Evolutionary conservation across 805 yeast species (phyloP).

Genomic region (Kuraishia capsulata): DNA sequence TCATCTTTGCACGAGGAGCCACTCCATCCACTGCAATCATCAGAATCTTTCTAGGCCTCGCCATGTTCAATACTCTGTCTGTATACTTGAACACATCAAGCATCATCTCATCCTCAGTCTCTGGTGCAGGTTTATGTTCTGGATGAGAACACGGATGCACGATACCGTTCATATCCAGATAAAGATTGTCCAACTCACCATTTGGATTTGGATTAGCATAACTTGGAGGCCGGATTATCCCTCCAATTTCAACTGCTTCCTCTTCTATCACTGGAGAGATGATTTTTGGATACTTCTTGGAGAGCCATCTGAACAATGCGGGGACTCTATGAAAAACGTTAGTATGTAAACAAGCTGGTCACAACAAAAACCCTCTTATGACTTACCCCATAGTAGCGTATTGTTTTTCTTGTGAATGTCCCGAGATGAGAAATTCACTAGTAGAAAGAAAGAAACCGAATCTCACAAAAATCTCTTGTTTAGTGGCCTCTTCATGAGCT

Average conservation of each 20-base stretch:
- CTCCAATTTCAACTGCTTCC: constrained; percentile 47
- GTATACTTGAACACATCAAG: constrained; percentile 89
- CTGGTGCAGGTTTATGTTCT: constrained; percentile 92
- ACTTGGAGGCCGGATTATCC: constrained; percentile 44
- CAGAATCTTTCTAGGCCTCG: constrained; percentile 86
- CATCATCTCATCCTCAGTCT: constrained; percentile 95
- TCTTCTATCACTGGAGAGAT: constrained; percentile 86
- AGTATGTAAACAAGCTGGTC: no score
- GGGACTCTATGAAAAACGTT: constrained; percentile 79
- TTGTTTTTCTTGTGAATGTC: no score
- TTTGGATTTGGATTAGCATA: constrained; percentile 80
- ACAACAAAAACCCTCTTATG: no score
- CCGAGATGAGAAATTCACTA: no score
- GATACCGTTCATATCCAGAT: constrained; percentile 97
- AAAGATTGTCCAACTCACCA: constrained; percentile 90
- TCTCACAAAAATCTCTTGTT: no score
- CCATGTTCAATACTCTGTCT: constrained; percentile 85
- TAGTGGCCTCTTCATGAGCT: no score
- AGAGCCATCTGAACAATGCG: constrained; percentile 94
- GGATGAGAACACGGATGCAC: constrained; percentile 99
- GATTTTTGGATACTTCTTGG: constrained; percentile 87
- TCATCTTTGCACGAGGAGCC: constrained; percentile 97
- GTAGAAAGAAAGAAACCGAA: no score
- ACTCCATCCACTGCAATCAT: constrained; percentile 98
- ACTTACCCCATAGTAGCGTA: no score